These are phyloP conservation scores for Agastache rugosa DNA, from an alignment of 257 asterid species.

Conservation along the genomic window DNA sequence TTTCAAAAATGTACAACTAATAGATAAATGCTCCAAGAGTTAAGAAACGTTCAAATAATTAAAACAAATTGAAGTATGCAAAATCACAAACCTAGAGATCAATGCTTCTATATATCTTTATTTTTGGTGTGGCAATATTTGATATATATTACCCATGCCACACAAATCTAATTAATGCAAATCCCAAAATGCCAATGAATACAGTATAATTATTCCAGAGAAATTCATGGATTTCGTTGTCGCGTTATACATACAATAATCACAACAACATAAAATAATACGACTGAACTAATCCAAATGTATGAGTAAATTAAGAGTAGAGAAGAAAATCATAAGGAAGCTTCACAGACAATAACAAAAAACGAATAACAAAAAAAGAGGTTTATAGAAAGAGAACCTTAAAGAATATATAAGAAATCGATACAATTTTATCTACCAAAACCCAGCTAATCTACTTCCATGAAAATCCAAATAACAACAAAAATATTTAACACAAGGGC, in stretches of 20 bases:
- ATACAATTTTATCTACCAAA: too few relatives aligned
- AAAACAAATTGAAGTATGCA: slow-evolving; percentile 39
- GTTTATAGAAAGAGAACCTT: too few relatives aligned
- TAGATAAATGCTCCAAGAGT: slow-evolving; percentile 27
- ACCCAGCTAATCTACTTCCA: too few relatives aligned
- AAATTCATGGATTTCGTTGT: slow-evolving; percentile 50
- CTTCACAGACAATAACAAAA: too few relatives aligned
- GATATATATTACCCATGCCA: slow-evolving; percentile 31
- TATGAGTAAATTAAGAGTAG: slow-evolving; percentile 23
- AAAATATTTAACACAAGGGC: too few relatives aligned
- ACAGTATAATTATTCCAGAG: slow-evolving; percentile 34
- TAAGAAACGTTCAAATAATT: slow-evolving; percentile 35
- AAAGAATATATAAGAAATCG: too few relatives aligned
- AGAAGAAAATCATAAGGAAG: slow-evolving; percentile 19
- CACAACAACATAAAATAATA: slow-evolving; percentile 32
- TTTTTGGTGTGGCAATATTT: slow-evolving; percentile 37
- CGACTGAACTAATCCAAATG: slow-evolving; percentile 72
- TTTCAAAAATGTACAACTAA: too few relatives aligned
- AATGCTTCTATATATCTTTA: slow-evolving; percentile 50
- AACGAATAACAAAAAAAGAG: too few relatives aligned
- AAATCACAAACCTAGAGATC: slow-evolving; percentile 38
- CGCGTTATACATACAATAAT: slow-evolving; percentile 40
- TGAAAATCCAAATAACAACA: too few relatives aligned
- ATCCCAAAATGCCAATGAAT: slow-evolving; percentile 48
- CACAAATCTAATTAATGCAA: slow-evolving; percentile 44